Conservation (phyloP, 768 basidiomycete genomes). For the Naganishia friedmannii region DNA sequence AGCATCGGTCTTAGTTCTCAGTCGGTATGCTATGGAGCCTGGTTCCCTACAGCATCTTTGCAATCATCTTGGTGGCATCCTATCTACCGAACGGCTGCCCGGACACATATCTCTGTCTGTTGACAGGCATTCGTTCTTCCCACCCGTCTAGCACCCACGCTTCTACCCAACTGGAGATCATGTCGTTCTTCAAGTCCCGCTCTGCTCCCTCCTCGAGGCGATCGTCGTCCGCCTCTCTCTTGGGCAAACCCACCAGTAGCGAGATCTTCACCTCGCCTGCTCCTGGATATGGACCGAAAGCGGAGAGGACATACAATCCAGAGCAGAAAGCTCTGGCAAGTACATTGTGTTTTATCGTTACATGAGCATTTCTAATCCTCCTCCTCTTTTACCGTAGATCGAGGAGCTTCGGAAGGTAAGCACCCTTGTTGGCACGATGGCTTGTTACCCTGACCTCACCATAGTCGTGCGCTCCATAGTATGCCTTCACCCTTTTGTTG, state of each 20-base stretch:
- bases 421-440: background rate
- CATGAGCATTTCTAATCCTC: background rate
- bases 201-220: conserved; percentile 33
- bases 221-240: conserved; percentile 24
- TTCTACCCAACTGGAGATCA: background rate
- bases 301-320: conserved; percentile 63
- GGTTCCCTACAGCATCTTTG: too few relatives aligned
- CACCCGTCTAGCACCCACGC: background rate
- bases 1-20: too few relatives aligned
- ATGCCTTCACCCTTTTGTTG: conserved; percentile 64
- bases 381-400: conserved; percentile 55
- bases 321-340: conserved; percentile 58
- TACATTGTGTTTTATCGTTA: background rate
- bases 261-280: conserved; percentile 62
- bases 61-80: too few relatives aligned
- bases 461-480: conserved; percentile 54
- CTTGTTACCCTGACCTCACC: background rate
- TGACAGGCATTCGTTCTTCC: background rate
- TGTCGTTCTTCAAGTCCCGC: conserved; percentile 19
- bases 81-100: too few relatives aligned
- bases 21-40: too few relatives aligned
- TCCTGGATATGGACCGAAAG: conserved; percentile 57
- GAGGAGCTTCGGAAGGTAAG: conserved; percentile 63
- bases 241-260: conserved; percentile 47
- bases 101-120: too few relatives aligned